These are phyloP conservation scores for Umbelopsis ramanniana DNA, from an alignment of 192 early-diverging fungal species.

Conservation along the genomic window DNA sequence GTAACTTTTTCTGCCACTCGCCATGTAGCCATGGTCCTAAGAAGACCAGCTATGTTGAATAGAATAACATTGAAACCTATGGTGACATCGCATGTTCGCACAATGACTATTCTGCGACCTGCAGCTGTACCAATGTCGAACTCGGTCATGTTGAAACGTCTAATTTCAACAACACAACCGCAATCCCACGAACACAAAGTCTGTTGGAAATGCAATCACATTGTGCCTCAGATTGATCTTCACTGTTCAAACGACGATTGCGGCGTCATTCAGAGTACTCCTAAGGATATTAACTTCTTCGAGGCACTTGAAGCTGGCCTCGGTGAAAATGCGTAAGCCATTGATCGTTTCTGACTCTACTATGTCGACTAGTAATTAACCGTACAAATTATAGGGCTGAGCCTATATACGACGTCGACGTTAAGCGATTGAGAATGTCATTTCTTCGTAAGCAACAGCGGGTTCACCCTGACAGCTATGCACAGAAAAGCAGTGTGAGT, in stretches of 20 bases:
- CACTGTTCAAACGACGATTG: constrained; percentile 64
- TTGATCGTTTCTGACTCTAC: not conserved
- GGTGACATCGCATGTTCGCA: not conserved
- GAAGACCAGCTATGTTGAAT: constrained; percentile 21
- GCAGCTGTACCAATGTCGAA: not conserved
- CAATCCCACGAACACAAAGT: constrained; percentile 20
- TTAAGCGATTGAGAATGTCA: constrained; percentile 55
- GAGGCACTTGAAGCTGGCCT: constrained; percentile 54
- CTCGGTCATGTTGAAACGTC: not conserved
- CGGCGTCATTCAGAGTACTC: constrained; percentile 60
- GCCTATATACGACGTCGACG: constrained; percentile 71
- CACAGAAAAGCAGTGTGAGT: constrained; percentile 60
- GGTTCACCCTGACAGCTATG: constrained; percentile 86
- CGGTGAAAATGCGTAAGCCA: constrained; percentile 31
- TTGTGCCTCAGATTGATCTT: constrained; percentile 46
- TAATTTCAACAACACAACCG: not conserved
- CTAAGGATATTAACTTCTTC: constrained; percentile 58
- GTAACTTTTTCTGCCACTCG: not conserved
- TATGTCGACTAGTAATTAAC: not conserved
- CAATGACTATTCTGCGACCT: not conserved
- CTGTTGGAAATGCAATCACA: constrained; percentile 70
- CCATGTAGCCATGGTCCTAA: not conserved
- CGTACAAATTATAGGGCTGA: constrained; percentile 32
- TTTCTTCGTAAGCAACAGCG: constrained; percentile 81
- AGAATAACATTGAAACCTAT: not conserved